Evolutionary conservation across 2,329 filamentous ascomycete genomes (phyloP), one percentile per base, ranked within the genome.

Genomic region (Taxawa tesnikishii): DNA sequence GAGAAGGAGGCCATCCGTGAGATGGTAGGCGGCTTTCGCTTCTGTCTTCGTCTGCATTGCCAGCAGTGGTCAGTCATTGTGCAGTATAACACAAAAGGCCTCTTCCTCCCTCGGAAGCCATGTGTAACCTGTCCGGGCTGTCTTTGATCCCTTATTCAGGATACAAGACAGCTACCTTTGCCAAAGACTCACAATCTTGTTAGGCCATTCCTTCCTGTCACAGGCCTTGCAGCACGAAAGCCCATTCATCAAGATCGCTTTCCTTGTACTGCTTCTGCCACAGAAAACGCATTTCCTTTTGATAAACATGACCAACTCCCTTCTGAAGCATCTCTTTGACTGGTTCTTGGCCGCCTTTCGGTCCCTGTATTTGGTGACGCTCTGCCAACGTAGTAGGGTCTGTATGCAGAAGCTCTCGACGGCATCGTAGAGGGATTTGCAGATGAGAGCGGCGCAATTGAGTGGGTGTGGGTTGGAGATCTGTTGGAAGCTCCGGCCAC

Each of bases 201-300:
- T 43, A 4, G 43, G 38, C 47, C 49, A 53, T 11, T 52, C 29
- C 25, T 31, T 32, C 21, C 38, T 39, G 28, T 54, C 50, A 34
- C 50, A 54, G 1, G 15, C 15, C 3, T n/a, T 15, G 32, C 50
- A 53, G 38, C 48, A 51, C 8, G 36, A 31, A n/a, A 51, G 26
- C 1, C 47, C 44, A 25, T 45, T 53, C 28, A 46, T 41, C 12
- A 53, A 37, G 14, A 50, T 49, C 10, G 48, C 47, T 4, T 31
- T 37, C 3, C 48, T 39, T 4, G 12, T 6, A 15, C 40, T 42
- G 8, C 33, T 38, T 19, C 45, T 50, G 15, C 50, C 50, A 38
- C 50, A 54, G 38, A 53, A 52, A 32, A 47, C 36, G 31, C 50
- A 54, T 36, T 46, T 36, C 9, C 33, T 37, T 3, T 35, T 30